Base-by-base conservation (phyloP, 345 rosid species). In the Erysimum cheiranthoides region DNA sequence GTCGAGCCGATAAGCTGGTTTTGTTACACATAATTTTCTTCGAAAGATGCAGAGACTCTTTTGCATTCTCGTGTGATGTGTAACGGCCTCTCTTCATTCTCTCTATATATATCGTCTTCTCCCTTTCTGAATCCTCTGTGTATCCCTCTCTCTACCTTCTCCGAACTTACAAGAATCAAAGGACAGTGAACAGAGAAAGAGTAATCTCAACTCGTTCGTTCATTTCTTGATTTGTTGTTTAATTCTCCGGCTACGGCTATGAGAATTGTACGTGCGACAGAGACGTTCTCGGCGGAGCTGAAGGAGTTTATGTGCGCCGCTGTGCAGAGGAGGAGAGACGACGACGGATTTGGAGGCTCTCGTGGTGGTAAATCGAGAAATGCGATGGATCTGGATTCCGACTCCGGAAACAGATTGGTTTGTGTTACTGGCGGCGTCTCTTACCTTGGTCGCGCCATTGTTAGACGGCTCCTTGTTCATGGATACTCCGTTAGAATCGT, bases 371-470 rank as follows among this genome's bases (percentile, higher is more conserved):
- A 73, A 21, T 61, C 71, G 6, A 78, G 61, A 54, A 61, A 54
- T 61, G 43, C 34, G 34, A 36, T 43, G 71, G 78, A 73, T 73
- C 75, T 68, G 5, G 79, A 73, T 54, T 68, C 62, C 9, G 82
- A 79, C 32, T n/a, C 38, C n/a, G 79, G 68, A 4, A 75, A 80
- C 70, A 80, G 73, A 51, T 39, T 80, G 63, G 96, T 89, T n/a
- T 89, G 90, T 63, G 92, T 92, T 42, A 92, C 96, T 4, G 87
- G 93, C n/a, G 96, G 96, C 4, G 85, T 85, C 50, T 92, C 97
- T 7, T 89, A 82, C 77, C 35, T 89, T 0, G 96, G 93, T 34
- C 80, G 90, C 1, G 90, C 95, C 79, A 32, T 92, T 70, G 96
- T 88, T 46, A 79, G 86, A 54, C 73, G 81, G 6, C 90, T 92